A percentile compares a stretch with the other conserved stretches of the same genome.
phyloP scores from a whole-genome alignment of 1,284 basidiomycete genomes.

The Ustilago shanxiensis region DNA sequence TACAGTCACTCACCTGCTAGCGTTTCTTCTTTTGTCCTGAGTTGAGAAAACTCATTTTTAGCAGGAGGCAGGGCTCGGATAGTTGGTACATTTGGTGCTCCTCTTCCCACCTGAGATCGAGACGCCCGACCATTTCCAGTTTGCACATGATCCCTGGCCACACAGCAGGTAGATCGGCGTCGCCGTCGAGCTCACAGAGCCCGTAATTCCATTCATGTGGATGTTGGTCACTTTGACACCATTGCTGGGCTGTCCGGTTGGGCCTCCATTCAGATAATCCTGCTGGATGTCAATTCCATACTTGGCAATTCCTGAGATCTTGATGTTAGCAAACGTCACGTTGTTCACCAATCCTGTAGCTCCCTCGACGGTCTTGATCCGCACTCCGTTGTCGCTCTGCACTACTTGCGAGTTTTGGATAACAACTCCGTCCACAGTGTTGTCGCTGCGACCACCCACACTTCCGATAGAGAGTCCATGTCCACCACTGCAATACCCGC shows the following conservation, averaged over 20 bases:
- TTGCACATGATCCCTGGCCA: slow-evolving; percentile 23
- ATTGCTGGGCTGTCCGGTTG: slow-evolving; percentile 27
- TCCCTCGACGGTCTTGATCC: slow-evolving; percentile 47
- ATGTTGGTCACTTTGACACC: slow-evolving; percentile 44
- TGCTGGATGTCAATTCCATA: slow-evolving; percentile 44
- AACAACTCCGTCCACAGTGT: slow-evolving; percentile 31
- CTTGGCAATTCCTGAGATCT: slow-evolving; percentile 23
- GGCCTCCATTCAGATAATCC: slow-evolving; percentile 39
- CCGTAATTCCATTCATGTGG: slow-evolving; percentile 25
- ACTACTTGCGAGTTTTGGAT: slow-evolving; percentile 27
- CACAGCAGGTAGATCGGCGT: slow-evolving; percentile 31
- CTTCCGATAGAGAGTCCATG: slow-evolving; percentile 50
- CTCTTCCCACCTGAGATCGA: slow-evolving; percentile 20
- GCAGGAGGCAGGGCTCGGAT: slow-evolving; percentile 17
- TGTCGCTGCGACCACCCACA: slow-evolving; percentile 38
- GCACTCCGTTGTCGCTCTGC: slow-evolving; percentile 28
- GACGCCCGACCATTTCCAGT: slow-evolving; percentile 26
- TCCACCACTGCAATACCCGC: slow-evolving; percentile 32
- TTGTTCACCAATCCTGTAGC: slow-evolving; percentile 38
- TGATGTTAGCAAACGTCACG: slow-evolving; percentile 35
- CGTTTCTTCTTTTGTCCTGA: background rate
- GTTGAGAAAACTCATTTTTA: background rate
- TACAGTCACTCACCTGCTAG: background rate
- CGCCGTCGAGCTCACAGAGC: slow-evolving; percentile 17
- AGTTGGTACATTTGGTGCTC: slow-evolving; percentile 21